phyloP scores from a whole-genome alignment of 441 rosid genomes.

The Melastoma candidum region DNA sequence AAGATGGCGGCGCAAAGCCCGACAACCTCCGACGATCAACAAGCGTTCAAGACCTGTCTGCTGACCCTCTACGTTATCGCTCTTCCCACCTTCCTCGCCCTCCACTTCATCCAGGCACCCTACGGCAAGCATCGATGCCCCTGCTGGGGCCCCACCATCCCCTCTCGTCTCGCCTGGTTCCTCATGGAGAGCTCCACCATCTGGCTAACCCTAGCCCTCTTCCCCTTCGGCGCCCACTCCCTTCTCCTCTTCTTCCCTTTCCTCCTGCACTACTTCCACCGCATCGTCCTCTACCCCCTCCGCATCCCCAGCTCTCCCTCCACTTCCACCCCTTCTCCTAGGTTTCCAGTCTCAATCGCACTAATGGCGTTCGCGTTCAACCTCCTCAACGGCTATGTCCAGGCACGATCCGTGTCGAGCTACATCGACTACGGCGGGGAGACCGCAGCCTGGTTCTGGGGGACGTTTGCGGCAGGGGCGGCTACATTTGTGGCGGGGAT shows the following conservation, averaged over 20 bases:
- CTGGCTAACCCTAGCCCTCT: conserved; percentile 19
- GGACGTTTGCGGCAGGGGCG: conserved; percentile 38
- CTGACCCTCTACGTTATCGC: no score
- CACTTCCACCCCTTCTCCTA: background rate
- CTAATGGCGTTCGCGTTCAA: conserved; percentile 56
- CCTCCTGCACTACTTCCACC: conserved; percentile 72
- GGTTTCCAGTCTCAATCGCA: conserved; percentile 49
- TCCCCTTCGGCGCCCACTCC: conserved; percentile 58
- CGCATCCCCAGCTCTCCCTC: conserved; percentile 29
- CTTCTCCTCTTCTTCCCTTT: conserved; percentile 46
- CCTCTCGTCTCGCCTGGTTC: conserved; percentile 78
- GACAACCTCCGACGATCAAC: no score
- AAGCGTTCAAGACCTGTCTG: no score
- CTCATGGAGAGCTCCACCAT: background rate
- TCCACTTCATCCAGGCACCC: conserved; percentile 67
- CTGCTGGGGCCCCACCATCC: conserved; percentile 80
- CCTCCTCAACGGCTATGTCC: conserved; percentile 57
- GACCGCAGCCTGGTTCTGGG: conserved; percentile 34
- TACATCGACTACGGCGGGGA: conserved; percentile 41
- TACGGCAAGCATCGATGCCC: conserved; percentile 83
- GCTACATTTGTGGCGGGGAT: conserved; percentile 41
- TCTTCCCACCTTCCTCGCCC: conserved; percentile 37
- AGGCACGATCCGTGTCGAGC: conserved; percentile 72
- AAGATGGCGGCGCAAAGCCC: conserved; percentile 5
- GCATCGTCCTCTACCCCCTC: conserved; percentile 69